Conservation (phyloP, 2,329 filamentous ascomycete genomes). For the Alternaria ethzedia region DNA sequence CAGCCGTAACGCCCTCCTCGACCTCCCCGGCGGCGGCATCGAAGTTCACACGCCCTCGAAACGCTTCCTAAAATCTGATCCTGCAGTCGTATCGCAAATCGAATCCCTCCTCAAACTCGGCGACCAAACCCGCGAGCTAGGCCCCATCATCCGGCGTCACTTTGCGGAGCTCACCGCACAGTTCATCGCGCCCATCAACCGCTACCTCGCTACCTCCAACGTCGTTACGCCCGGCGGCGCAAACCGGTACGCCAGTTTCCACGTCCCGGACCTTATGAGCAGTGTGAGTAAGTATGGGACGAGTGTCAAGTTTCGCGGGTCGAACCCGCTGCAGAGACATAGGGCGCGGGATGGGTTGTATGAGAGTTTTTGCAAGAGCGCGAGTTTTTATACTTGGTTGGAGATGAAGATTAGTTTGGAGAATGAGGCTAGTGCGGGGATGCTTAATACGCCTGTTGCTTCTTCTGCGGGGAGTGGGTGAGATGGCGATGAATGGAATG, state of each 20-base stretch:
- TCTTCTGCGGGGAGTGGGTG: not conserved
- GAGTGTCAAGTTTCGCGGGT: slow-evolving; percentile 48
- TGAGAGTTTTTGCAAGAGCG: slow-evolving; percentile 45
- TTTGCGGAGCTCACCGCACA: slow-evolving; percentile 51
- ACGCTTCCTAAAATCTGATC: slow-evolving; percentile 49
- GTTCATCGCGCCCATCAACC: slow-evolving; percentile 50
- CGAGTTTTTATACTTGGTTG: slow-evolving; percentile 52
- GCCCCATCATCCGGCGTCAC: slow-evolving; percentile 49
- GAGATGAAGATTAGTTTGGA: slow-evolving; percentile 52
- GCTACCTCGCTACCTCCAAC: slow-evolving; percentile 49
- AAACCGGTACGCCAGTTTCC: slow-evolving; percentile 49
- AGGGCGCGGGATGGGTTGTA: slow-evolving; percentile 46
- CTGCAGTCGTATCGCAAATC: slow-evolving; percentile 40
- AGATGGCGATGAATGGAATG: not conserved
- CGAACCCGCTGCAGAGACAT: slow-evolving; percentile 48
- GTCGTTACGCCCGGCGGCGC: slow-evolving; percentile 45
- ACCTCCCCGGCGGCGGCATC: slow-evolving; percentile 50
- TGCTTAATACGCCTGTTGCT: slow-evolving; percentile 25
- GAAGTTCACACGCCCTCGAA: slow-evolving; percentile 45
- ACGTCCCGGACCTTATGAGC: slow-evolving; percentile 43
- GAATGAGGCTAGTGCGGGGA: slow-evolving; percentile 48
- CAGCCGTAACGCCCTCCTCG: slow-evolving; percentile 44
- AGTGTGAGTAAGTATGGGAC: slow-evolving; percentile 50
- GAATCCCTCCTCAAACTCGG: slow-evolving; percentile 42
- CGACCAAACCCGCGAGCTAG: slow-evolving; percentile 42